A percentile compares a stretch with the other conserved stretches of the same genome.
phyloP scores from a whole-genome alignment of 495 filamentous ascomycete species.

The Talaromyces ruber region DNA sequence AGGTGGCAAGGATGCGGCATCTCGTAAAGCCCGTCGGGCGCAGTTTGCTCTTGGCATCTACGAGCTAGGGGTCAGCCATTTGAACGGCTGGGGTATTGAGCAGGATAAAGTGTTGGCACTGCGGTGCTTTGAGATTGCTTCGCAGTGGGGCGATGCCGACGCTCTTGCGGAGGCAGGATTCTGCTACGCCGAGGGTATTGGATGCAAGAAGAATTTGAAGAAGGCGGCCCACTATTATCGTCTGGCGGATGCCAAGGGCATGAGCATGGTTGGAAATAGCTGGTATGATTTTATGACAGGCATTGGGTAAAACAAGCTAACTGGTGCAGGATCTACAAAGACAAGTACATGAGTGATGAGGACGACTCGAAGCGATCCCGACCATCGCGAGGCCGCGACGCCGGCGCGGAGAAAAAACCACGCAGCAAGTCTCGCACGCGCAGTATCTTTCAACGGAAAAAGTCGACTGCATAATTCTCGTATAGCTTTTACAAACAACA shows the following conservation, averaged over 20 bases:
- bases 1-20: constrained; percentile 53
- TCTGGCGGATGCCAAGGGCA: constrained; percentile 80
- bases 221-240: constrained; percentile 90
- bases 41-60: constrained; percentile 95
- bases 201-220: constrained; percentile 91
- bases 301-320: constrained; percentile 7
- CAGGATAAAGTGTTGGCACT: constrained; percentile 84
- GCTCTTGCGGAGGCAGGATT: constrained; percentile 83
- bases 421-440: constrained; percentile 57
- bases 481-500: background rate
- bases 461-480: constrained; percentile 22
- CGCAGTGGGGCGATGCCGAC: constrained; percentile 94
- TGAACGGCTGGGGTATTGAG: constrained; percentile 96
- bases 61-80: constrained; percentile 90
- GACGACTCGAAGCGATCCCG: constrained; percentile 29
- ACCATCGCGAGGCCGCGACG: constrained; percentile 28
- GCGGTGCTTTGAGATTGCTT: constrained; percentile 93
- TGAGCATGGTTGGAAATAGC: constrained; percentile 96
- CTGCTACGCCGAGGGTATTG: constrained; percentile 77
- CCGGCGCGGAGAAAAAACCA: constrained; percentile 45
- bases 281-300: constrained; percentile 53
- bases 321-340: constrained; percentile 73
- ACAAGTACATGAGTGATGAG: constrained; percentile 82
- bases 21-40: constrained; percentile 70
- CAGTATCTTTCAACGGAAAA: constrained; percentile 60